Evolutionary conservation across 202 grass and related monocot genomes (phyloP).

Genomic region (Zoysia matrella): DNA sequence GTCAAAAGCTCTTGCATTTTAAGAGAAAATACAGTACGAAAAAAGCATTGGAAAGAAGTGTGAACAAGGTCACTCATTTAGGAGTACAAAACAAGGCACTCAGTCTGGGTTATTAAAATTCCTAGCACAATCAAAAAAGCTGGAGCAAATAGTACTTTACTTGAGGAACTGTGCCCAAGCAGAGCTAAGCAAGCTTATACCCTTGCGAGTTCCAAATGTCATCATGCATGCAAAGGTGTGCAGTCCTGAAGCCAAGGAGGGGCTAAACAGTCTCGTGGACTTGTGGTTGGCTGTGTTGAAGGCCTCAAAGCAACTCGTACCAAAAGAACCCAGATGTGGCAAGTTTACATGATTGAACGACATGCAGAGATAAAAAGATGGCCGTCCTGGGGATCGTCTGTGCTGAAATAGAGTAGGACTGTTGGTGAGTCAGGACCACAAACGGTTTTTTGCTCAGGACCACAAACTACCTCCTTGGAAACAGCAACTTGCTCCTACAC

Average conservation of each 20-base stretch:
- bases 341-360: conserved; percentile 41
- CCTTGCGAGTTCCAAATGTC: conserved; percentile 32
- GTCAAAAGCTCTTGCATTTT: too few species aligned
- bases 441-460: conserved; percentile 65
- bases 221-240: conserved; percentile 34
- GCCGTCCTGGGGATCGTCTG: conserved; percentile 28
- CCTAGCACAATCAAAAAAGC: conserved; percentile 3
- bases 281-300: conserved; percentile 31
- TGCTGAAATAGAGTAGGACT: conserved; percentile 53
- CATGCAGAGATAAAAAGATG: conserved; percentile 29
- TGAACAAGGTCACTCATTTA: neutral
- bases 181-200: conserved; percentile 13
- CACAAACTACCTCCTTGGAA: conserved; percentile 67
- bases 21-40: neutral
- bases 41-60: neutral
- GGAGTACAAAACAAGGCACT: conserved; percentile 6
- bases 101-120: conserved; percentile 9
- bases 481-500: conserved; percentile 41
- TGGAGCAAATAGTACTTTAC: neutral
- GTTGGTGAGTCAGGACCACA: conserved; percentile 62
- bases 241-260: conserved; percentile 22
- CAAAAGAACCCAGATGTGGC: conserved; percentile 40
- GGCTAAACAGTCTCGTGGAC: conserved; percentile 46
- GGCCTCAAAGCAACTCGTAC: conserved; percentile 6
- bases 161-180: conserved; percentile 3